Base-by-base conservation (phyloP, 495 filamentous ascomycete species). In the Daldinia caldariorum region DNA sequence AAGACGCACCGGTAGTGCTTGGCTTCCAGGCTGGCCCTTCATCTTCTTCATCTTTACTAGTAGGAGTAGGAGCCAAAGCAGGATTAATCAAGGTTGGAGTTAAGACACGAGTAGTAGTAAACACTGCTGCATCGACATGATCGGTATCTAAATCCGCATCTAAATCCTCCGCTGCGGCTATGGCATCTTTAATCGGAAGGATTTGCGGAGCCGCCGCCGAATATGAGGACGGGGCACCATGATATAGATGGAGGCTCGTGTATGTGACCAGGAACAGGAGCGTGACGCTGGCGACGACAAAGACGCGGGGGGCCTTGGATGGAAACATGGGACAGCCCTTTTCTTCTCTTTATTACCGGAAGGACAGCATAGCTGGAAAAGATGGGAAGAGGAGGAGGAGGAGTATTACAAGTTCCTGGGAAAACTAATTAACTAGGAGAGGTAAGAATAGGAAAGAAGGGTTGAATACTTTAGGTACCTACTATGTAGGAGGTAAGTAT, bases 211-310 rank as follows among this genome's bases (percentile, higher is more conserved):
- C 58, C 53, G 64, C 43, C 2, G 26, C 50, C 20, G 66, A 37
- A 55, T 73, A 66, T 47, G 70, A 65, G 34, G 70, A 58, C 6
- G 70, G 70, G 13, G 63, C 51, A 34, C 49, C 58, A 18, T 66
- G 66, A 32, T 73, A 73, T 13, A 73, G 58, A 37, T 67, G 62
- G 3, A 73, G 62, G 8, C 66, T 70, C 38, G 66, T 73, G 47
- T 70, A 73, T 8, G 66, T 66, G 62, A 73, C 70, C 45, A 73
- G 61, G 58, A 73, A 70, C 8, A 66, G 35, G 35, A 73, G 66
- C n/a, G 59, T 58, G 12, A 60, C 45, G 53, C 66, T 73, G 43
- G 66, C 66, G 22, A 73, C 53, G 29, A 70, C 70, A 31, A 73
- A 66, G 31, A 70, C 57, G 34, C 70, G 70, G 54, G 70, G 66